A percentile compares a stretch with the other conserved stretches of the same genome.
Conservation (phyloP, 495 filamentous ascomycete genomes). For the Entonaema liquescens region DNA sequence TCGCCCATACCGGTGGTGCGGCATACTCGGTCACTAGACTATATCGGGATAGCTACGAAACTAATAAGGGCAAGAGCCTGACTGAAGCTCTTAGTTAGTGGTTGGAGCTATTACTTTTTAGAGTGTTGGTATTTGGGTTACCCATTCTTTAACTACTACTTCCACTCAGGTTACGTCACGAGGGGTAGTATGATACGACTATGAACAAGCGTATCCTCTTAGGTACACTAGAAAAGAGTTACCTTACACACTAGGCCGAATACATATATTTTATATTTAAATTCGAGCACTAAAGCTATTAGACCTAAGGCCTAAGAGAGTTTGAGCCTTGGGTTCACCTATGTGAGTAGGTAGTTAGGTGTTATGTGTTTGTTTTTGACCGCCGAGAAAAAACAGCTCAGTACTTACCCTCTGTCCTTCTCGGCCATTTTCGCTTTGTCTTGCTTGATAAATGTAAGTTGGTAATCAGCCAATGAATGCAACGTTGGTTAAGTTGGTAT, state of each 20-base stretch:
- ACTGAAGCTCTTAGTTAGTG: background rate
- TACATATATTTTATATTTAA: background rate
- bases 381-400: too few relatives aligned
- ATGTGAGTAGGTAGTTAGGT: too few relatives aligned
- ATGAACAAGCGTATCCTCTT: background rate
- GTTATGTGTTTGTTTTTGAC: too few relatives aligned
- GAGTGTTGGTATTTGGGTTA: background rate
- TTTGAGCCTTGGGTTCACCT: too few relatives aligned
- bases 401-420: too few relatives aligned
- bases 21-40: background rate
- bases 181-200: background rate
- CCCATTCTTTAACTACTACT: background rate
- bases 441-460: too few relatives aligned
- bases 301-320: too few relatives aligned
- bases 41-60: background rate
- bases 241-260: background rate
- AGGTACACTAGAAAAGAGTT: too few relatives aligned
- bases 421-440: too few relatives aligned
- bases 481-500: too few relatives aligned
- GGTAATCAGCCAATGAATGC: too few relatives aligned
- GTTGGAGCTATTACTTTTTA: background rate
- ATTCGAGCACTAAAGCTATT: too few relatives aligned
- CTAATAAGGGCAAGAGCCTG: constrained; percentile 4
- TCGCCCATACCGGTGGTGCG: background rate
- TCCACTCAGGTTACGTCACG: background rate